Percentiles rank a stretch among this genome's conserved stretches.
Evolutionary conservation across 169 alveolate species (phyloP).

Genomic region (Blepharisma undulans): DNA sequence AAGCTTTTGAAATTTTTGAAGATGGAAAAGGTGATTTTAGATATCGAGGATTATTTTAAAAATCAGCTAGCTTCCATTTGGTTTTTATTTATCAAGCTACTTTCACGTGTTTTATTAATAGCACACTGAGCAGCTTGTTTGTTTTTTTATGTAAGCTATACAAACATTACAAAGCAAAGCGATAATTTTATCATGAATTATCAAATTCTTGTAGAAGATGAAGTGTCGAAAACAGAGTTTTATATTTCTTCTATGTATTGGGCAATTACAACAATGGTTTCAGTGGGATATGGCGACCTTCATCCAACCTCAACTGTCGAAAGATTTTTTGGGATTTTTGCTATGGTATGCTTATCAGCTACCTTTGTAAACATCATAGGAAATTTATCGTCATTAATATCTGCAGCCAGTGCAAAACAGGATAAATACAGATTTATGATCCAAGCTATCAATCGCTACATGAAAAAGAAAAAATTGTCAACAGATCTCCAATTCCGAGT

Average conservation of each 20-base stretch:
- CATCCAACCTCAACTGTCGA: constrained; percentile 64
- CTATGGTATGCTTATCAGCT: constrained; percentile 74
- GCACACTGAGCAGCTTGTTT: constrained; percentile 77
- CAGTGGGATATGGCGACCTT: constrained; percentile 77
- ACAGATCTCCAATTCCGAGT: constrained; percentile 64
- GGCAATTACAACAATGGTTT: constrained; percentile 61
- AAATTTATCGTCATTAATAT: constrained; percentile 59
- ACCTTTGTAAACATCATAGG: constrained; percentile 73
- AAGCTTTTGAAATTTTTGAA: constrained; percentile 47
- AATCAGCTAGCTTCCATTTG: constrained; percentile 35
- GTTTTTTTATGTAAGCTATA: constrained; percentile 48
- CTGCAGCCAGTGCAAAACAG: constrained; percentile 48
- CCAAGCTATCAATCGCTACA: constrained; percentile 56
- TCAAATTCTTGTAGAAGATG: background rate
- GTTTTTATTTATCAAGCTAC: constrained; percentile 51
- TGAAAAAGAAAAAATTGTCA: constrained; percentile 67
- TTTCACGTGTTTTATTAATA: constrained; percentile 50
- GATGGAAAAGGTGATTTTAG: constrained; percentile 42
- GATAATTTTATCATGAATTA: background rate
- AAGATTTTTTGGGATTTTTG: constrained; percentile 56
- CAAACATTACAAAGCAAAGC: background rate
- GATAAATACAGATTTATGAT: constrained; percentile 56
- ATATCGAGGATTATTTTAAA: constrained; percentile 62
- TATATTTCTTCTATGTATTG: constrained; percentile 62
- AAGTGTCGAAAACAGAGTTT: background rate